These are phyloP conservation scores for Crithidia sp. DNA, from an alignment of 208 protist genomes.

Conservation along the genomic window DNA sequence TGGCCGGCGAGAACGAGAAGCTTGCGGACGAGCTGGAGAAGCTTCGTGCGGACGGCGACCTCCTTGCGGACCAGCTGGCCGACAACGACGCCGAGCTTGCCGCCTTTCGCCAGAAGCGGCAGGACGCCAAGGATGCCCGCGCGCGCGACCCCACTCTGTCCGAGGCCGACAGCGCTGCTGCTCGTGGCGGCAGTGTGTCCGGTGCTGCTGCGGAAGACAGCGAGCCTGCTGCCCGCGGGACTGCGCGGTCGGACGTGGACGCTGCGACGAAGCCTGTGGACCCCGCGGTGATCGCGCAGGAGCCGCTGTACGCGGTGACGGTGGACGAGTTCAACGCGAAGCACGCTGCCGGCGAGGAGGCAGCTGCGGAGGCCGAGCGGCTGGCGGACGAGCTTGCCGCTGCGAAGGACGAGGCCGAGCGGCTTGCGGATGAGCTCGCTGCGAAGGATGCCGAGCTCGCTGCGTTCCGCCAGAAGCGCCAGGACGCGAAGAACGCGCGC, in stretches of 20 bases:
- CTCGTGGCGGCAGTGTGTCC: no score
- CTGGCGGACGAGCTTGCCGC: constrained; percentile 1
- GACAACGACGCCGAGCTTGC: constrained; percentile 13
- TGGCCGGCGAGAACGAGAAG: constrained; percentile 1
- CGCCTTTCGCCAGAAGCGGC: constrained; percentile 9
- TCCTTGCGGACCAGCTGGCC: constrained; percentile 18
- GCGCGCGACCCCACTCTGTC: constrained; percentile 10
- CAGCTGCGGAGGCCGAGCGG: background rate
- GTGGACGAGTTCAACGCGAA: constrained; percentile 17
- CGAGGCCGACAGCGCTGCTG: constrained; percentile 5
- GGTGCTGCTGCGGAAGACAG: background rate
- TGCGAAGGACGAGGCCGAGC: constrained; percentile 6
- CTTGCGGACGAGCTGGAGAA: constrained; percentile 3
- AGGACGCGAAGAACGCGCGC: constrained; percentile 12
- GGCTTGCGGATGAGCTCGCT: constrained; percentile 18
- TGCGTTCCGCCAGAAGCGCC: constrained; percentile 19
- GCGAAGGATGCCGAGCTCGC: constrained; percentile 16
- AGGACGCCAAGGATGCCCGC: constrained; percentile 12
- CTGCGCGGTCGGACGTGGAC: constrained; percentile 2
- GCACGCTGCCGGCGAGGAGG: constrained; percentile 3
- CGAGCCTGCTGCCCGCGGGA: constrained; percentile 5
- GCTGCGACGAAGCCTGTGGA: constrained; percentile 7
- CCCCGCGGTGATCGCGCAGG: background rate
- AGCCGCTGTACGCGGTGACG: constrained; percentile 4
- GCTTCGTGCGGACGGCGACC: constrained; percentile 1